Conservation (phyloP, 2,329 filamentous ascomycete genomes). For the Fusarium setosum region DNA sequence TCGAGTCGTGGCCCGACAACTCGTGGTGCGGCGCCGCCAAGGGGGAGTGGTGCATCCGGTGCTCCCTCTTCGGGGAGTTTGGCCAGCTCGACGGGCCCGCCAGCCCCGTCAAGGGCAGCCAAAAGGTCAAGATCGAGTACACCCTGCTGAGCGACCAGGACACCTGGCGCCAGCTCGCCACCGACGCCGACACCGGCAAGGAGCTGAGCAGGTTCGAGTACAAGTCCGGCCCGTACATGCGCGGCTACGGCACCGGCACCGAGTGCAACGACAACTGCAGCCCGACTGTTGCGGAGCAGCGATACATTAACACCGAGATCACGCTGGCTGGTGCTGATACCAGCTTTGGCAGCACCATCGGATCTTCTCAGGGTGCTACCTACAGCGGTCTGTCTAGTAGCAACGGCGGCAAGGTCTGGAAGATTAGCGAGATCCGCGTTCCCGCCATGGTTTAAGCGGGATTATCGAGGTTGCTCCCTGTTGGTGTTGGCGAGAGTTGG, state of each 20-base stretch:
- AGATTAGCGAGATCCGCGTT: constrained; percentile 29
- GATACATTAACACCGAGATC: constrained; percentile 32
- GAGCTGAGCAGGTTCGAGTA: constrained; percentile 25
- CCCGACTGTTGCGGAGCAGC: constrained; percentile 26
- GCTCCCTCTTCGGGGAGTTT: constrained; percentile 33
- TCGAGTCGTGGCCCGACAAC: constrained; percentile 35
- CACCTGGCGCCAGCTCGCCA: constrained; percentile 32
- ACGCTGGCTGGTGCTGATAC: constrained; percentile 26
- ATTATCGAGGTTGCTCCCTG: too few relatives aligned
- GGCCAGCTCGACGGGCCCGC: constrained; percentile 28
- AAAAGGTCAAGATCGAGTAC: constrained; percentile 37
- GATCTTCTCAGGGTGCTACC: constrained; percentile 24
- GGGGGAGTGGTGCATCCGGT: constrained; percentile 33
- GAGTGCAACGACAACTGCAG: constrained; percentile 33
- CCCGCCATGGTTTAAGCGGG: constrained; percentile 23
- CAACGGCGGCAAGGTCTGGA: constrained; percentile 28
- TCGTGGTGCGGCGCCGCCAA: constrained; percentile 32
- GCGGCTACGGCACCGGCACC: constrained; percentile 34
- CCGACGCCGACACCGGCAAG: constrained; percentile 30
- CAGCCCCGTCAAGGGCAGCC: constrained; percentile 22
- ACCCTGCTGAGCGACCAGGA: constrained; percentile 32
- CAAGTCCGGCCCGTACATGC: constrained; percentile 34
- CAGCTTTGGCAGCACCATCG: constrained; percentile 32
- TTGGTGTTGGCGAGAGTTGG: not conserved
- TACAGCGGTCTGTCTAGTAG: constrained; percentile 22